Evolutionary conservation across 805 yeast genomes (phyloP), one percentile per base, ranked within the genome.

Genomic region (Metschnikowia matae): DNA sequence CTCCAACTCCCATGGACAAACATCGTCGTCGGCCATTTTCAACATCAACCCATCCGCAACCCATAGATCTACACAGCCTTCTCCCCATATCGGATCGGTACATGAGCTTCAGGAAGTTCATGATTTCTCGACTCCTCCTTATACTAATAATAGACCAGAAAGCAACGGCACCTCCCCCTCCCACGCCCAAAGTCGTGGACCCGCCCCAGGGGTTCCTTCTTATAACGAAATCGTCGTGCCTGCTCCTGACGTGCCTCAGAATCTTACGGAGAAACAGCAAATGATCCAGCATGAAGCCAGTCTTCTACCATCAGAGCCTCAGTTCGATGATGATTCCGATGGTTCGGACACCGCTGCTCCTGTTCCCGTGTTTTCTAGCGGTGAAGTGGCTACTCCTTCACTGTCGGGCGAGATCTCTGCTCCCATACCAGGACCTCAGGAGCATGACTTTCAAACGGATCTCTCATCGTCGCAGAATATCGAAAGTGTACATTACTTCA

Each of bases 221-320:
- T 69, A 69, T 50, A 58, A 63, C 23, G 69, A 64, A 15, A 40
- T 46, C 4, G 46, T 43, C 8, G 51, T 48, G 3, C 34, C 47
- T 13, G 13, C 45, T n/a, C 54, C 60, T 2, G 53, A 48, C 13
- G 54, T 51, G 15, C 47, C 47, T 5, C 57, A 60, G 37, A 34
- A 29, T n/a, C 44, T 77, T 34, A 62, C 82, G 0, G 92, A 85
- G 52, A 85, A 86, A 62, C 85, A 84, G 53, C 59, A 75, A 14
- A 63, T 84, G 57, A 68, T 74, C 50, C 65, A 73, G 3, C 74
- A 74, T 44, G 91, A 85, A 61, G 75, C 77, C 42, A 77, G 85
- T 4, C 67, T 85, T 39, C 59, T 84, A 20, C 91, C 92, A 0
- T 83, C 89, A 2, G 85, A 67, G 32, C 77, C 77, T 1, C 67